Evolutionary conservation across 768 basidiomycete genomes (phyloP), one percentile per base, ranked within the genome.

Genomic region (Suillus weaverae): DNA sequence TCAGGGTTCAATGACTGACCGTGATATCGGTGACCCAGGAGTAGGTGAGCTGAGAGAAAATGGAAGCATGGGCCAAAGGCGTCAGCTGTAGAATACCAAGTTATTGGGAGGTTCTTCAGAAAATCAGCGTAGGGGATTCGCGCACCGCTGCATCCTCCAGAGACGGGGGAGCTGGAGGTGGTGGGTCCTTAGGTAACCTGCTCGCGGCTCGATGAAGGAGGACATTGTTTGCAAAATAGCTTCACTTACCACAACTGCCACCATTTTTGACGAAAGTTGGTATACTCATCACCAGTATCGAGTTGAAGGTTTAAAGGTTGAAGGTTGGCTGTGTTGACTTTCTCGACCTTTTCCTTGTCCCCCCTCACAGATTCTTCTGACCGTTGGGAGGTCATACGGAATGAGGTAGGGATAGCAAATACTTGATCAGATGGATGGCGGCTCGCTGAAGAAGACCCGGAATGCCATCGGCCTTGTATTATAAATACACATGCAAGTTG

Each of bases 21-120:
- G 86, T 86, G 22, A 87, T 76, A 1, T 84, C 84, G 2, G 82
- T 83, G 39, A 92, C 85, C 87, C 89, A 92, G 43, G 81, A 71
- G 71, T 86, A 92, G 0, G 88, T 87, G 46, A 92, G 75, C 38
- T 84, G 75, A 18, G 86, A 85, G 54, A 91, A 70, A 26, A 87
- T 70, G 36, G 84, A 89, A 5, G 88, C 88, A 18, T 77, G 75
- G 0, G 81, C 84, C 18, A 90, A 73, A 0, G 92, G 91, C 39
- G 86, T 88, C 50, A 85, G 71, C 77, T 85, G 69, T 3, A 63
- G 46, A 11, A 53, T 18, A 32, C 4, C 26, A 39, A 11, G 16
- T 43, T 18, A 55, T 54, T 30, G 64, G 26, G 11, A 55, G 46
- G 32, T 38, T 50, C 16, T 36, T 38, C 20, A 51, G 13, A 20